Base-by-base conservation (phyloP, 306 rosid species). In the Malus orientalis region DNA sequence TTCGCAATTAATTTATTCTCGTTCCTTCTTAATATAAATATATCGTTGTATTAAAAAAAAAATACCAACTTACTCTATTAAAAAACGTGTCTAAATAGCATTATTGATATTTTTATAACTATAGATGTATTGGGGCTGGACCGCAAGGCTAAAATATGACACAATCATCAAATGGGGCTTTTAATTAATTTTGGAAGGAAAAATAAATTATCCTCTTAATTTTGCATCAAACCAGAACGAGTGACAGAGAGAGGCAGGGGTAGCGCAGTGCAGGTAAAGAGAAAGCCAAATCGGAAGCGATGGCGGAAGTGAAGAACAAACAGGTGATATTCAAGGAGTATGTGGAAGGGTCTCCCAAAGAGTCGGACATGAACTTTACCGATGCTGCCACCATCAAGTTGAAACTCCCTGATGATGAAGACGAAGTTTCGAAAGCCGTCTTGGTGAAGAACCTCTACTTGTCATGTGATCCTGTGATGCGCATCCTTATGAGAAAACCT, bases 381-480 rank as follows among this genome's bases (percentile, higher is more conserved):
- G 72, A 68, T 42, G 33, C 45, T 71, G 72, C 75, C 11, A 75
- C 84, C 30, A 72, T 82, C 55, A 86, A 62, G 72, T 62, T 86
- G 64, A 51, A 90, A 38, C 78, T 89, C 67, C 74, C 79, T 3
- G 29, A 58, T 4, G 14, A 58, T 22, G 63, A n/a, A 60, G 33
- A 78, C 54, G 60, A 38, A 38, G 65, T 74, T 53, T 80, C 86
- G 32, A 67, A 80, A 59, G 78, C 87, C 42, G 78, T 91, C 45
- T 67, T 89, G 65, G 88, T 91, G 3, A 89, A 91, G 76, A 89
- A 89, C 38, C 84, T 91, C 4, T 84, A 83, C 85, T 76, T 91
- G 30, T 86, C 94, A 19, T 87, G 94, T 53, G 97, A 91, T 75
- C 97, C 97, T 22, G 84, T 72, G 86, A 80, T 86, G 91, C 82